These are phyloP conservation scores for Fraxinus platypoda DNA, from an alignment of 305 asterid species.

Conservation along the genomic window DNA sequence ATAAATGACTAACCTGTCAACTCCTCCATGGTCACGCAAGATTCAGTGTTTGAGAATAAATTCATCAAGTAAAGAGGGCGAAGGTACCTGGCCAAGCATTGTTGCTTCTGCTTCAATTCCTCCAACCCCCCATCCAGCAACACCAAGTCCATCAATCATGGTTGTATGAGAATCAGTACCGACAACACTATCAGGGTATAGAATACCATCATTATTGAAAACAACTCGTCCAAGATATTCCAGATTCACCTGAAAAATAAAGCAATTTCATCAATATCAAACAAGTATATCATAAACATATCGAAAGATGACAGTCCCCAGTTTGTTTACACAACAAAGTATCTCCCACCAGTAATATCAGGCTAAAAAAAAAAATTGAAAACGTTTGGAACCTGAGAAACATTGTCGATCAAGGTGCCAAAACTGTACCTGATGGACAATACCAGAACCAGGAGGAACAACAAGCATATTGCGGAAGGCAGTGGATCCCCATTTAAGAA, in stretches of 20 bases:
- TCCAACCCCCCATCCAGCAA: slow-evolving; percentile 89
- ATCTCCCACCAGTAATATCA: not conserved
- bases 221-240: slow-evolving; percentile 91
- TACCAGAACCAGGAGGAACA: slow-evolving; percentile 96
- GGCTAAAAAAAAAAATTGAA: not conserved
- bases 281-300: not conserved
- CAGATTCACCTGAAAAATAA: slow-evolving; percentile 61
- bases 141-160: slow-evolving; percentile 86
- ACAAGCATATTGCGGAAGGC: slow-evolving; percentile 90
- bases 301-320: not conserved
- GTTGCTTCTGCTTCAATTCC: slow-evolving; percentile 74
- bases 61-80: not conserved
- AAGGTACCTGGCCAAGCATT: slow-evolving; percentile 78
- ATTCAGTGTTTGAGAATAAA: not conserved
- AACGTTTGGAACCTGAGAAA: not conserved
- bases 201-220: slow-evolving; percentile 67
- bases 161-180: slow-evolving; percentile 93
- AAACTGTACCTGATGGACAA: slow-evolving; percentile 76
- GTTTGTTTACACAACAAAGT: not conserved
- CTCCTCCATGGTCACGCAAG: not conserved
- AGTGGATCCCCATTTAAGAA: slow-evolving; percentile 86
- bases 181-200: slow-evolving; percentile 78
- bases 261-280: slow-evolving; percentile 13
- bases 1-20: not conserved
- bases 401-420: not conserved